Conservation (phyloP, 192 early-diverging fungal genomes). For the Pilaira anomala region DNA sequence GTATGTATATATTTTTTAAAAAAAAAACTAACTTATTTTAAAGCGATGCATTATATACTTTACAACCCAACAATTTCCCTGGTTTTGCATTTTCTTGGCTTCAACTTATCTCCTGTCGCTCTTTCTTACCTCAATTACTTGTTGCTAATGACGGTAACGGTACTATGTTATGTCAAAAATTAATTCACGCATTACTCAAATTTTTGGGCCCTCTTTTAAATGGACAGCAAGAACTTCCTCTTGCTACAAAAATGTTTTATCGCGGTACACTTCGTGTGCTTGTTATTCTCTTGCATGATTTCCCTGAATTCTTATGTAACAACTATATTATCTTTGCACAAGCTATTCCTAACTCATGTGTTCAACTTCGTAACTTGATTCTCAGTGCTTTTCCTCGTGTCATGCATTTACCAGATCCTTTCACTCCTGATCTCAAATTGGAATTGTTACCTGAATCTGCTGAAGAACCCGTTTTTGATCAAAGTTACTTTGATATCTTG, state of each 20-base stretch:
- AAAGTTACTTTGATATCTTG: conserved; percentile 68
- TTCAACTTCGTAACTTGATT: conserved; percentile 95
- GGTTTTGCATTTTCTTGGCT: conserved; percentile 96
- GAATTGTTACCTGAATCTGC: conserved; percentile 84
- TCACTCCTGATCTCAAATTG: conserved; percentile 89
- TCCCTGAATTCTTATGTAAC: conserved; percentile 94
- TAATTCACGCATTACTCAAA: conserved; percentile 75
- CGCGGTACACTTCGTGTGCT: conserved; percentile 85
- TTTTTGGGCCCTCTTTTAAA: conserved; percentile 85
- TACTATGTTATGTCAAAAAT: conserved; percentile 82
- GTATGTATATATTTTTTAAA: conserved; percentile 49
- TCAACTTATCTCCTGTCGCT: conserved; percentile 87
- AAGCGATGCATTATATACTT: conserved; percentile 77
- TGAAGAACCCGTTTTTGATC: conserved; percentile 77
- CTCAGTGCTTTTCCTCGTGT: conserved; percentile 94
- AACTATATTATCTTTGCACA: conserved; percentile 90
- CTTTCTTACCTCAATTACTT: conserved; percentile 85
- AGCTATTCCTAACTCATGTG: conserved; percentile 84
- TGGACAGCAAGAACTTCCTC: conserved; percentile 53
- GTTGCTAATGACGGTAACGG: conserved; percentile 67
- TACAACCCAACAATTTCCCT: conserved; percentile 85
- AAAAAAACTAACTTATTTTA: conserved; percentile 43
- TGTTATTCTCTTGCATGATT: conserved; percentile 91
- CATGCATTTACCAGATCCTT: conserved; percentile 95
- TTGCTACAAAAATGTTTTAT: conserved; percentile 80